Percentiles rank a stretch among this genome's conserved stretches.
phyloP scores from a whole-genome alignment of 805 yeast genomes.

The Nakazawaea anatomiae region DNA sequence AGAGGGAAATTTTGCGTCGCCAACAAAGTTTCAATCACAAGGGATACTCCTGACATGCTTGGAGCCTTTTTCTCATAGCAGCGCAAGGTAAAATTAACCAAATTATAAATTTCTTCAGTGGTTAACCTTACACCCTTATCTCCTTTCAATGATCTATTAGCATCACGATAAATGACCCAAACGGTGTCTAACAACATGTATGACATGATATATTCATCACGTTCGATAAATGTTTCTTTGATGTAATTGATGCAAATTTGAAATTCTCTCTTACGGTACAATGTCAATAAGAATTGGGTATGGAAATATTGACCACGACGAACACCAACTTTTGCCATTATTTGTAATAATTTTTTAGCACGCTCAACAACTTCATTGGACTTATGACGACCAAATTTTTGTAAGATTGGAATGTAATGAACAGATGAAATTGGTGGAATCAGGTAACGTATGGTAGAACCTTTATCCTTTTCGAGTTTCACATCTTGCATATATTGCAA shows the following conservation, averaged over 20 bases:
- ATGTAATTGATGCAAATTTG: conserved; percentile 3
- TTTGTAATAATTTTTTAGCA: background rate
- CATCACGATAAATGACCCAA: conserved; percentile 9
- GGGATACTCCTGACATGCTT: background rate
- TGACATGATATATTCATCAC: background rate
- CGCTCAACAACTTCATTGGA: conserved; percentile 2
- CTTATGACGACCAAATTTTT: conserved; percentile 8
- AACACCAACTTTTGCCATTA: conserved; percentile 3
- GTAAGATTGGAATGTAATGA: conserved; percentile 9
- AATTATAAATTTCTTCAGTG: background rate
- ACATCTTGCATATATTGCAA: conserved; percentile 8
- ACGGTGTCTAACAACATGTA: conserved; percentile 5
- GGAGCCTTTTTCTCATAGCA: background rate
- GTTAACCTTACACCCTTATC: background rate
- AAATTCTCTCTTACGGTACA: conserved; percentile 8
- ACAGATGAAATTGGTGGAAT: conserved; percentile 6
- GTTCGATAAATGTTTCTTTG: background rate
- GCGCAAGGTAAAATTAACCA: background rate
- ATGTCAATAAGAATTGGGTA: conserved; percentile 8
- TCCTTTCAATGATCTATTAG: background rate
- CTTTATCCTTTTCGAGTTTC: background rate
- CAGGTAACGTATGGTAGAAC: background rate
- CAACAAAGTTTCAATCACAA: conserved; percentile 7
- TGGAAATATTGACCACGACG: conserved; percentile 4
- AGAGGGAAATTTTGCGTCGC: conserved; percentile 1